A percentile compares a stretch with the other conserved stretches of the same genome.
phyloP scores from a whole-genome alignment of 2,329 filamentous ascomycete genomes.

The Penicillium griseofulvum region DNA sequence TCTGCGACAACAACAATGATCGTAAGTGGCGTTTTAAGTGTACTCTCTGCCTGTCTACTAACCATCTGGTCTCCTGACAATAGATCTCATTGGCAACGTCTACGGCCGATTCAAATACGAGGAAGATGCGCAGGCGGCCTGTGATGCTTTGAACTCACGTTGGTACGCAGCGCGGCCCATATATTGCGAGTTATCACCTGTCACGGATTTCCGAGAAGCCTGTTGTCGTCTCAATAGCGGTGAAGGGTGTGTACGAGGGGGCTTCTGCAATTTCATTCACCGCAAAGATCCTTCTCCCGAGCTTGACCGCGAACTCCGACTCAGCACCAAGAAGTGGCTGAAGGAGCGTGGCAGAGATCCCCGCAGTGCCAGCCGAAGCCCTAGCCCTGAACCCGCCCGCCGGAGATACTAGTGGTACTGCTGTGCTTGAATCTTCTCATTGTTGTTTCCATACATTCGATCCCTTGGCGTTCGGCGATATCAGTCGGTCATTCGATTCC shows the following conservation, averaged over 20 bases:
- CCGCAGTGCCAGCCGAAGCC: slow-evolving; percentile 76
- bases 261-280: slow-evolving; percentile 99
- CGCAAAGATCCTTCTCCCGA: slow-evolving; percentile 90
- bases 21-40: slow-evolving; percentile 56
- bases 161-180: slow-evolving; percentile 98
- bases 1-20: slow-evolving; percentile 99
- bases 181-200: slow-evolving; percentile 95
- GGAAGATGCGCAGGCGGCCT: slow-evolving; percentile 88
- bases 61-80: slow-evolving; percentile 5
- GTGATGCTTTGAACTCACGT: slow-evolving; percentile 87
- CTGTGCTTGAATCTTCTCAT: slow-evolving; percentile 4
- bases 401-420: slow-evolving; percentile 59
- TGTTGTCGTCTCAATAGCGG: slow-evolving; percentile 93
- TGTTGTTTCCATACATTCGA: slow-evolving; percentile 12
- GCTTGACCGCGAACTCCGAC: slow-evolving; percentile 79
- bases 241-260: slow-evolving; percentile 91
- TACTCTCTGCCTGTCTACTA: slow-evolving; percentile 8
- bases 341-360: slow-evolving; percentile 79
- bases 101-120: slow-evolving; percentile 99
- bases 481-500: slow-evolving; percentile 19
- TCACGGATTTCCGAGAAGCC: slow-evolving; percentile 96
- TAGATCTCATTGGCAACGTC: slow-evolving; percentile 95
- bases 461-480: slow-evolving; percentile 24
- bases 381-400: slow-evolving; percentile 78
- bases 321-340: slow-evolving; percentile 96